These are phyloP conservation scores for Metschnikowia anglica DNA, from an alignment of 805 yeast genomes.

Conservation along the genomic window DNA sequence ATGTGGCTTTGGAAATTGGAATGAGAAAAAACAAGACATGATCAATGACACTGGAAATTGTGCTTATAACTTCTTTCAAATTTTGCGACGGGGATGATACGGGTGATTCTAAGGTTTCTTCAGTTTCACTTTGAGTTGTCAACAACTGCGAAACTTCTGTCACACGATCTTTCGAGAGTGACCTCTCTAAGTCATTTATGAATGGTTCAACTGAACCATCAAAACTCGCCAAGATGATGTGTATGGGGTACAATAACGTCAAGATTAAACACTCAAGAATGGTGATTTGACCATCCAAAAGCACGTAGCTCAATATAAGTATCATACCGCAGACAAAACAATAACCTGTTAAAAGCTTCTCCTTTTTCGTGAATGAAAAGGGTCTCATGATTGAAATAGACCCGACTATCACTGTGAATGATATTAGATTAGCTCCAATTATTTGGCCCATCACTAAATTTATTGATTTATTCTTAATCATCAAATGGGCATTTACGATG, in stretches of 20 bases:
- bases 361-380: constrained; percentile 23
- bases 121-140: not conserved
- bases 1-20: constrained; percentile 11
- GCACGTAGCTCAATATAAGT: constrained; percentile 26
- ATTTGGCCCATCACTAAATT: constrained; percentile 41
- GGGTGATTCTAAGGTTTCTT: not conserved
- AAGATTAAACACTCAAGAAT: constrained; percentile 29
- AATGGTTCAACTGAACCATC: not conserved
- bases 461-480: constrained; percentile 27
- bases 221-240: constrained; percentile 14
- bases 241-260: constrained; percentile 19
- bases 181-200: constrained; percentile 4
- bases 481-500: constrained; percentile 34
- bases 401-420: constrained; percentile 37
- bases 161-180: constrained; percentile 1
- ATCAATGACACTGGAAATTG: not conserved
- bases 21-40: constrained; percentile 8
- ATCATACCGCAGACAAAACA: constrained; percentile 31
- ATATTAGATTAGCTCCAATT: constrained; percentile 35
- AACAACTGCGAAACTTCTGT: constrained; percentile 10
- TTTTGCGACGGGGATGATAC: not conserved
- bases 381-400: constrained; percentile 27
- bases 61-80: not conserved
- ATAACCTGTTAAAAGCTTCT: constrained; percentile 27
- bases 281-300: constrained; percentile 38